phyloP scores from a whole-genome alignment of 257 asterid species.

The Forsythia suspensa region DNA sequence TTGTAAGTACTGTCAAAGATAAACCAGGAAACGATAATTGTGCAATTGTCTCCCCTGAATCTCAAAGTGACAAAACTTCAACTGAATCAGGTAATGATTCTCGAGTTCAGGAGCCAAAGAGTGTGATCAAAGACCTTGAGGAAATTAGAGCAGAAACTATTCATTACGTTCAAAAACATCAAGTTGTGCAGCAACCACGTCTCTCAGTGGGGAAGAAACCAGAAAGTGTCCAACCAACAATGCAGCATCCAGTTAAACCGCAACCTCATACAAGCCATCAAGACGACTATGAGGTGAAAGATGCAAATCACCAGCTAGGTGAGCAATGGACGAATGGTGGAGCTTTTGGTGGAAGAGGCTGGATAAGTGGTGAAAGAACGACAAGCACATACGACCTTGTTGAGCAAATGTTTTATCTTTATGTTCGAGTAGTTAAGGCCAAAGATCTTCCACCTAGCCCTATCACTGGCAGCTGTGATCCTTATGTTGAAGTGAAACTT shows the following conservation, averaged over 20 bases:
- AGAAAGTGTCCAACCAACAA: slow-evolving; percentile 28
- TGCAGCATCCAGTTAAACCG: slow-evolving; percentile 42
- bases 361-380: slow-evolving; percentile 57
- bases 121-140: slow-evolving; percentile 20
- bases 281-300: slow-evolving; percentile 65
- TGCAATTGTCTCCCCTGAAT: slow-evolving; percentile 15
- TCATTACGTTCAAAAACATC: slow-evolving; percentile 38
- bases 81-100: background rate
- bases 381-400: slow-evolving; percentile 64
- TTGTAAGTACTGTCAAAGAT: slow-evolving; percentile 18
- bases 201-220: slow-evolving; percentile 30
- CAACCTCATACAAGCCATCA: slow-evolving; percentile 31
- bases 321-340: slow-evolving; percentile 48
- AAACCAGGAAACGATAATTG: slow-evolving; percentile 17
- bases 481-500: slow-evolving; percentile 72
- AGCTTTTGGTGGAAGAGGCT: slow-evolving; percentile 41
- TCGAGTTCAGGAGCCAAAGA: slow-evolving; percentile 24
- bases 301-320: slow-evolving; percentile 53
- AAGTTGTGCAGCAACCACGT: slow-evolving; percentile 40
- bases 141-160: slow-evolving; percentile 32
- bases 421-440: slow-evolving; percentile 71
- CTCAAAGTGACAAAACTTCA: slow-evolving; percentile 10
- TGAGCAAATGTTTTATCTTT: slow-evolving; percentile 73
- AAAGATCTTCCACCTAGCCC: slow-evolving; percentile 51
- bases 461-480: slow-evolving; percentile 48